Conservation (phyloP, 2,329 filamentous ascomycete genomes). For the Tolypocladium tundrense region DNA sequence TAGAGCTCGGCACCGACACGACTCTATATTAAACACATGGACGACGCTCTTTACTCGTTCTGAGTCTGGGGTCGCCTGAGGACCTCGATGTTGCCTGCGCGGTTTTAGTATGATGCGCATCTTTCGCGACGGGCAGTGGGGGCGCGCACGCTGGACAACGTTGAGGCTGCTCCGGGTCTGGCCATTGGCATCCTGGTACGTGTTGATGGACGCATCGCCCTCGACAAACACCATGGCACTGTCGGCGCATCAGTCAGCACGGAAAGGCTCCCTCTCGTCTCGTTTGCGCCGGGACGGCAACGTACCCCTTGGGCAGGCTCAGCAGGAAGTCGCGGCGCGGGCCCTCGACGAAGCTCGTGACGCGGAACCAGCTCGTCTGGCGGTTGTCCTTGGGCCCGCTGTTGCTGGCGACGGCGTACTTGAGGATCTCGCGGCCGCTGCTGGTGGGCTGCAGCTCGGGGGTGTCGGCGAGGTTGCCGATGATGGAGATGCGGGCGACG, state of each 20-base stretch:
- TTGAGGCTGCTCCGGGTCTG: constrained; percentile 54
- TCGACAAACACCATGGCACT: constrained; percentile 77
- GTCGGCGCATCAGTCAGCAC: constrained; percentile 8
- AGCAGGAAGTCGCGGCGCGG: constrained; percentile 61
- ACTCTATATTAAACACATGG: neutral
- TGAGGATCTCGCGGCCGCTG: constrained; percentile 63
- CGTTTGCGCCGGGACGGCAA: constrained; percentile 10
- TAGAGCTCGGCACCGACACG: neutral
- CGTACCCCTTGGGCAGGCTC: constrained; percentile 75
- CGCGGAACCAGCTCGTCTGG: constrained; percentile 75
- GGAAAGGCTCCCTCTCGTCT: neutral
- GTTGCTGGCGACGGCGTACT: constrained; percentile 66
- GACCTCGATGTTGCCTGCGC: constrained; percentile 32
- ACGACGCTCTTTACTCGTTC: constrained; percentile 7
- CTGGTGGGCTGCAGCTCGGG: constrained; percentile 66
- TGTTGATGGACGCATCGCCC: constrained; percentile 62
- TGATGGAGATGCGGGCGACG: constrained; percentile 72
- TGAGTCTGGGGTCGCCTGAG: constrained; percentile 29
- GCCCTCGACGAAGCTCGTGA: constrained; percentile 66
- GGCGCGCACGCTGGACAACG: constrained; percentile 67
- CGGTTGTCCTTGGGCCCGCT: constrained; percentile 57
- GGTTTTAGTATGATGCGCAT: neutral
- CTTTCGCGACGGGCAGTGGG: neutral
- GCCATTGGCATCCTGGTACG: constrained; percentile 61
- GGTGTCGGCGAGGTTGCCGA: constrained; percentile 71